phyloP scores from a whole-genome alignment of 2,329 filamentous ascomycete species.

The Talaromyces verruculosus region DNA sequence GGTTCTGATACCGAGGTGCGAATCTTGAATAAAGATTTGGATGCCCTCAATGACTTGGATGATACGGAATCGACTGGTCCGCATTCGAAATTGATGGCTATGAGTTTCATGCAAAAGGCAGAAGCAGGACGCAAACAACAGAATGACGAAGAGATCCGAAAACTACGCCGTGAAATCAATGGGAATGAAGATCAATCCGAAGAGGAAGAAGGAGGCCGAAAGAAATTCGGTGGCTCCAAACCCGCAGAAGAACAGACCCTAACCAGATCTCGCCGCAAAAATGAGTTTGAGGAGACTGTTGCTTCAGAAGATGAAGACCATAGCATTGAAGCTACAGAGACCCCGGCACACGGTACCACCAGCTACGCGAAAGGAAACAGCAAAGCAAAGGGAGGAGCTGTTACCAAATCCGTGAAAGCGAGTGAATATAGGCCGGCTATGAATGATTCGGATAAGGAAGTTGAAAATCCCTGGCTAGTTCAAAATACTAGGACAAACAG shows the following conservation, averaged over 20 bases:
- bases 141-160: constrained; percentile 73
- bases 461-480: constrained; percentile 41
- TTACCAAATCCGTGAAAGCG: background rate
- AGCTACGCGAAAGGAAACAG: background rate
- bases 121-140: constrained; percentile 73
- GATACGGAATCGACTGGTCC: constrained; percentile 44
- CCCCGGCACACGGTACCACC: background rate
- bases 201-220: constrained; percentile 62
- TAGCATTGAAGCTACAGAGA: background rate
- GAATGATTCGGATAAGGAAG: constrained; percentile 27
- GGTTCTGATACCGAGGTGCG: constrained; percentile 40
- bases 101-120: constrained; percentile 94
- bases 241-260: constrained; percentile 32
- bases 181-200: constrained; percentile 57
- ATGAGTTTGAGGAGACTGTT: constrained; percentile 63
- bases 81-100: constrained; percentile 69
- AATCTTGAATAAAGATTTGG: constrained; percentile 41
- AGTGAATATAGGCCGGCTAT: background rate
- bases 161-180: constrained; percentile 69
- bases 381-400: constrained; percentile 1
- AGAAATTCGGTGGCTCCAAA: constrained; percentile 42
- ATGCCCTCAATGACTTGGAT: constrained; percentile 51
- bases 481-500: constrained; percentile 38
- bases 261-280: constrained; percentile 37
- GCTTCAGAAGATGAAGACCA: constrained; percentile 50